Evolutionary conservation across 768 basidiomycete genomes (phyloP).

Genomic region (Suillus hirtellus): DNA sequence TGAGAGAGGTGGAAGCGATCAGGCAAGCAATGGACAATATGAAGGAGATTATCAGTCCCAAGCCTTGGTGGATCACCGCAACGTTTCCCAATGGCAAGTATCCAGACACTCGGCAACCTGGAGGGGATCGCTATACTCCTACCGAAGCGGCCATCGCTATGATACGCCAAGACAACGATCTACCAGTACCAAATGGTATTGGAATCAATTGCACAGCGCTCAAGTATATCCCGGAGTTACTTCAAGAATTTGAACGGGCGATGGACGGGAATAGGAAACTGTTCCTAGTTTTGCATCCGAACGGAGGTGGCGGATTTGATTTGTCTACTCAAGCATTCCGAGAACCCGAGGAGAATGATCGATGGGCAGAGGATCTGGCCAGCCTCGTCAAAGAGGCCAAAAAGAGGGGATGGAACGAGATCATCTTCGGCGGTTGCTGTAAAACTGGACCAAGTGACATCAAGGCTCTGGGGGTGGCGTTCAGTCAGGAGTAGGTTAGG

Average conservation of each 20-base stretch:
- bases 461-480: conserved; percentile 11
- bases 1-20: conserved; percentile 65
- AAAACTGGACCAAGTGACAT: conserved; percentile 59
- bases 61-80: conserved; percentile 77
- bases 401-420: conserved; percentile 42
- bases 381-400: conserved; percentile 24
- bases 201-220: conserved; percentile 76
- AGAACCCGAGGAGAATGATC: conserved; percentile 5
- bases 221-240: conserved; percentile 41
- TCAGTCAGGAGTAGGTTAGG: not conserved
- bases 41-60: conserved; percentile 24
- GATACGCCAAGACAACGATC: conserved; percentile 25
- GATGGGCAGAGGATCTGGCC: conserved; percentile 40
- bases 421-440: conserved; percentile 74
- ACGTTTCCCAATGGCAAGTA: conserved; percentile 56
- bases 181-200: conserved; percentile 49
- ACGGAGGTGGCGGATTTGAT: conserved; percentile 62
- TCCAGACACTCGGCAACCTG: conserved; percentile 39
- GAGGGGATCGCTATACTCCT: conserved; percentile 29
- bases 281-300: conserved; percentile 71
- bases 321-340: conserved; percentile 46
- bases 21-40: conserved; percentile 42
- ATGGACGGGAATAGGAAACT: conserved; percentile 30
- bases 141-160: conserved; percentile 46
- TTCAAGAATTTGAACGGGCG: conserved; percentile 37